Conservation (phyloP, 345 rosid genomes). For the thale cress (Arabidopsis thaliana) region TAIR10.1 NC_003075.7:733001-733500, state of each 20-base stretch:
- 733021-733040: slow-evolving; percentile 71
- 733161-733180: slow-evolving; percentile 65
- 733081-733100: slow-evolving; percentile 51
- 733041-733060: slow-evolving; percentile 57
- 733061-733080: slow-evolving; percentile 54
- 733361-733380: slow-evolving; percentile 44
- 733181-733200: slow-evolving; percentile 72
- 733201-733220: slow-evolving; percentile 70
- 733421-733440: slow-evolving; percentile 37
- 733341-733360: slow-evolving; percentile 48
- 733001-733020: slow-evolving; percentile 49
- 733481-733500: slow-evolving; percentile 35
- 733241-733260: slow-evolving; percentile 55
- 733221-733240: slow-evolving; percentile 47
- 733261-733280: slow-evolving; percentile 62
- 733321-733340: slow-evolving; percentile 63
- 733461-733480: slow-evolving; percentile 30
- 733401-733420: slow-evolving; percentile 48
- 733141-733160: slow-evolving; percentile 72
- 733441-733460: slow-evolving; percentile 37
- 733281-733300: slow-evolving; percentile 70
- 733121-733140: slow-evolving; percentile 71
- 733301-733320: slow-evolving; percentile 59
- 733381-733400: not conserved
- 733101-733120: slow-evolving; percentile 56